Percentiles rank a stretch among this genome's conserved stretches.
phyloP scores from a whole-genome alignment of 805 yeast species.

The Barnettozyma sucrosica region DNA sequence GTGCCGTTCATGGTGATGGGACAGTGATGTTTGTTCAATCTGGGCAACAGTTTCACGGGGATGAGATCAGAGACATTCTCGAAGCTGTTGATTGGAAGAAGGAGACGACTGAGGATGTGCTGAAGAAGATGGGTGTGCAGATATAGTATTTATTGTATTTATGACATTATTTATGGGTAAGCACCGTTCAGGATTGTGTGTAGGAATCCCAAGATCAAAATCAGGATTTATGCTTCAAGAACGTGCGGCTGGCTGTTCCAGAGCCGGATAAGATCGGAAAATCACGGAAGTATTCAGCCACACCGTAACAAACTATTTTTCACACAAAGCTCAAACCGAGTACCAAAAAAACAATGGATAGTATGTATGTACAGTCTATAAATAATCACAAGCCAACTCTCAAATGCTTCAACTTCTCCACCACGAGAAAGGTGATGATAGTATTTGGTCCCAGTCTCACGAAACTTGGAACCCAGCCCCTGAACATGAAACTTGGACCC shows the following conservation, averaged over 20 bases:
- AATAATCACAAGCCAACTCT: slow-evolving; percentile 40
- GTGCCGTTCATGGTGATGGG: background rate
- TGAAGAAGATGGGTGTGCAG: slow-evolving; percentile 29
- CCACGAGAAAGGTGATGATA: slow-evolving; percentile 59
- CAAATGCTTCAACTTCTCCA: slow-evolving; percentile 56
- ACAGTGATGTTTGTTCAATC: background rate
- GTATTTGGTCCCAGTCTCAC: slow-evolving; percentile 82
- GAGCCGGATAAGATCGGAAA: background rate
- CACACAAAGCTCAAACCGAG: background rate
- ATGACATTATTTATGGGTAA: background rate
- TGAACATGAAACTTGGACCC: slow-evolving; percentile 75
- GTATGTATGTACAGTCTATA: slow-evolving; percentile 6
- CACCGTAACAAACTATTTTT: background rate
- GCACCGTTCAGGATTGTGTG: no score
- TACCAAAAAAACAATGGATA: slow-evolving; percentile 4
- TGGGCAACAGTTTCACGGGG: background rate
- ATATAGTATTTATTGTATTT: slow-evolving; percentile 2
- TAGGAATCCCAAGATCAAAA: no score
- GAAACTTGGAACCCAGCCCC: slow-evolving; percentile 90
- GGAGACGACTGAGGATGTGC: slow-evolving; percentile 30
- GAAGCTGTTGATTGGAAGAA: slow-evolving; percentile 30
- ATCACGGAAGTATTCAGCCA: background rate
- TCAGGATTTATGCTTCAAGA: no score
- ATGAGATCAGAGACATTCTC: slow-evolving; percentile 25
- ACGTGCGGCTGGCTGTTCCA: background rate